These are phyloP conservation scores for Phialophora tarda DNA, from an alignment of 2,329 filamentous ascomycete genomes.

Conservation along the genomic window DNA sequence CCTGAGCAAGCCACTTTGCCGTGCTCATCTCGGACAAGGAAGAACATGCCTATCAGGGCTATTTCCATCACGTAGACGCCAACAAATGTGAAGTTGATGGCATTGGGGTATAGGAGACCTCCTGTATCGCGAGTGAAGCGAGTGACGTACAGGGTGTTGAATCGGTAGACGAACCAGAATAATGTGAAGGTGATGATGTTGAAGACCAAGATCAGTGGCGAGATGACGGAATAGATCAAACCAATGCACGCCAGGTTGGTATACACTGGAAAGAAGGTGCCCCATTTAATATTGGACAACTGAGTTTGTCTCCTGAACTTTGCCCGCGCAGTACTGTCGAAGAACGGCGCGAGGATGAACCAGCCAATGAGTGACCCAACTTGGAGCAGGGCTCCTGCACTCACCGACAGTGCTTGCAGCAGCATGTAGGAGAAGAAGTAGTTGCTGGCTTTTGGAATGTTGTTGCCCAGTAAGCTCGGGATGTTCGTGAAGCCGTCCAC, in stretches of 20 bases:
- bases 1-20: constrained; percentile 66
- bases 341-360: constrained; percentile 78
- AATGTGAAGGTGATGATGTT: constrained; percentile 89
- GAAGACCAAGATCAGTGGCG: constrained; percentile 89
- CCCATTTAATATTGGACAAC: constrained; percentile 82
- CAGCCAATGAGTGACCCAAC: constrained; percentile 78
- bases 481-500: constrained; percentile 72
- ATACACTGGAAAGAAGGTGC: constrained; percentile 92
- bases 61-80: constrained; percentile 95
- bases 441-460: constrained; percentile 84
- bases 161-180: constrained; percentile 94
- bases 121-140: constrained; percentile 90
- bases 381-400: constrained; percentile 85
- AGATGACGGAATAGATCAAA: constrained; percentile 84
- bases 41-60: constrained; percentile 86
- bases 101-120: constrained; percentile 86
- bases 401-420: constrained; percentile 87
- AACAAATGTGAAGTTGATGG: constrained; percentile 94
- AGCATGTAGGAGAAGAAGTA: constrained; percentile 99
- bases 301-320: constrained; percentile 87
- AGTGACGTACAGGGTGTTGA: constrained; percentile 93
- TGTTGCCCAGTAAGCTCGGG: constrained; percentile 73
- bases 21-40: constrained; percentile 69
- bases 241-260: constrained; percentile 95
- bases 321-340: constrained; percentile 79